Base-by-base conservation (phyloP, 2,329 filamentous ascomycete species). In the Nakataea oryzae region DNA sequence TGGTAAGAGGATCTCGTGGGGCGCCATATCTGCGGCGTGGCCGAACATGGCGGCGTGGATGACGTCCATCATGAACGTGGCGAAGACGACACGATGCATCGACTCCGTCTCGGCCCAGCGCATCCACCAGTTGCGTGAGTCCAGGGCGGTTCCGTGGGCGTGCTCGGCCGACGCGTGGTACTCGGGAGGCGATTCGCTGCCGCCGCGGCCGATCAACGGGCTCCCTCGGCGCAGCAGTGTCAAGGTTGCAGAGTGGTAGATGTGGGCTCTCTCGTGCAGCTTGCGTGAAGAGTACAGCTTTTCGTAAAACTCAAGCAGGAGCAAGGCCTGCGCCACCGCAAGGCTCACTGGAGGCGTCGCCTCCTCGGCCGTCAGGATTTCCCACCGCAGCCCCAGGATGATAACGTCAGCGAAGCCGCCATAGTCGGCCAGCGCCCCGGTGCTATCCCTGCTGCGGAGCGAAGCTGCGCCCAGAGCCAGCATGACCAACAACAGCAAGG, bases 1-100 rank as follows among this genome's bases (percentile, higher is more conserved):
- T 0, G 90, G 90, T 5, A 96, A 79, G 6, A 90, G 86, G 75
- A 97, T 89, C 73, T 96, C 92, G 69, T 96, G 90, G 1, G 91
- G 90, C 1, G 91, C 89, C 91, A 96, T 96, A 64, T 93, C 90
- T 0, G 91, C 91, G 0, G 88, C 86, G 71, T 96, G 92, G 0
- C 92, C 92, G 69, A 96, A 96, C 86, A 96, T 95, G 27, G 90
- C 92, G 1, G 91, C 91, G 71, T 97, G 92, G 0, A 90, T 88
- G 8, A 91, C 89, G 70, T 97, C 92, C 70, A 96, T 85, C 69
- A 96, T 89, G 71, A 96, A 96, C 0, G 92, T 91, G 0, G 87
- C 91, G 74, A 95, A 97, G 0, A 93, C 91, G 2, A 91, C 91
- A 61, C 92, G 82, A 64, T 91, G 85, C 66, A 93, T 96, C 0